phyloP scores from a whole-genome alignment of 2,329 filamentous ascomycete species.

The Colletotrichum orbiculare region DNA sequence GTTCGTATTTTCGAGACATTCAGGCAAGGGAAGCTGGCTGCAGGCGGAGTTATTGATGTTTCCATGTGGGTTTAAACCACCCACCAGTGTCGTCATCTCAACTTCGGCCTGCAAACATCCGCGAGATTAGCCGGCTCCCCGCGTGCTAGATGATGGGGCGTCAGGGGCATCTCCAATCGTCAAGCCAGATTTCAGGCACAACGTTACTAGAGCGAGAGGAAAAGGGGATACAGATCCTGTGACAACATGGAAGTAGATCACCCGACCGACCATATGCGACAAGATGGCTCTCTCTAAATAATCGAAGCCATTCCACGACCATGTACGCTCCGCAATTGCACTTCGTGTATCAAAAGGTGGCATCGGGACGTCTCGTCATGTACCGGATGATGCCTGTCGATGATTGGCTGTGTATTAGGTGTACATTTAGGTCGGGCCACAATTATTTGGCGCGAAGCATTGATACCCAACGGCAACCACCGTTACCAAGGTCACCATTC shows the following conservation, averaged over 20 bases:
- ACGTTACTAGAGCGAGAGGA: background rate
- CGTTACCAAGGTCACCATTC: background rate
- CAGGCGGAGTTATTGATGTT: slow-evolving; percentile 4
- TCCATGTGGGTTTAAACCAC: slow-evolving; percentile 16
- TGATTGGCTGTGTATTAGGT: slow-evolving; percentile 35
- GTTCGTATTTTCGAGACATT: background rate
- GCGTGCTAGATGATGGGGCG: slow-evolving; percentile 6
- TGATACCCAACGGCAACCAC: slow-evolving; percentile 50
- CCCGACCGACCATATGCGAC: no score
- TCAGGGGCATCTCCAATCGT: slow-evolving; percentile 1
- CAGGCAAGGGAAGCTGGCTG: background rate
- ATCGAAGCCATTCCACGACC: background rate
- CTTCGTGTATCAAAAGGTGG: slow-evolving; percentile 17
- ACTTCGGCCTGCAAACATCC: slow-evolving; percentile 20
- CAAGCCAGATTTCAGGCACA: background rate
- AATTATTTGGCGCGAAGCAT: slow-evolving; percentile 49
- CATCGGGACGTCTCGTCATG: slow-evolving; percentile 21
- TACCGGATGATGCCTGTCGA: slow-evolving; percentile 22
- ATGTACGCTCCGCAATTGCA: background rate
- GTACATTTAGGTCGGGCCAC: slow-evolving; percentile 46
- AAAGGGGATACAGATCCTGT: background rate
- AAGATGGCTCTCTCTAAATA: background rate
- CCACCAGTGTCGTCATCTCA: slow-evolving; percentile 33
- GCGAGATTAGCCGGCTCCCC: slow-evolving; percentile 8
- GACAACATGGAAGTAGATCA: no score